Conservation (phyloP, 345 rosid genomes). For the Moringa oleifera region DNA sequence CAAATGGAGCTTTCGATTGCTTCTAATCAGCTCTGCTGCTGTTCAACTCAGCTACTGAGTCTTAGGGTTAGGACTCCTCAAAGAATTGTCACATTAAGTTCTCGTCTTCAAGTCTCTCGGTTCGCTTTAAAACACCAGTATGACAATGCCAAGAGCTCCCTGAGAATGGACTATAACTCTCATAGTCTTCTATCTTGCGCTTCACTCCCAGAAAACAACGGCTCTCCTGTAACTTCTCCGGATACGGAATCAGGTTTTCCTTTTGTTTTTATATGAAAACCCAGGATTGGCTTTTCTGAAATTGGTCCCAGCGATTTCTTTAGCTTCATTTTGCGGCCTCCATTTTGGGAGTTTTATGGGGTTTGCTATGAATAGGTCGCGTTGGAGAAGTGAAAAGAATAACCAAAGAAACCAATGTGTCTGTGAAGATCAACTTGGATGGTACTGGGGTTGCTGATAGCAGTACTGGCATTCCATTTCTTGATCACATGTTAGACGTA, state of each 20-base stretch:
- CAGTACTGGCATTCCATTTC: slow-evolving; percentile 68
- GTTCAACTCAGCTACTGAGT: slow-evolving; percentile 11
- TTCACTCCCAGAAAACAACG: slow-evolving; percentile 28
- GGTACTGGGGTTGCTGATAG: slow-evolving; percentile 84
- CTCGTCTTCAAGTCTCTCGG: background rate
- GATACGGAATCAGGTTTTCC: slow-evolving; percentile 24
- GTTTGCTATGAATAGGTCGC: slow-evolving; percentile 22
- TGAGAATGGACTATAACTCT: slow-evolving; percentile 18
- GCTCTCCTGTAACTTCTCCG: slow-evolving; percentile 20
- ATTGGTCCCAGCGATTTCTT: background rate
- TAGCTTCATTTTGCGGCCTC: background rate
- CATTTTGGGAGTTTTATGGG: background rate
- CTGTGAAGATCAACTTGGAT: slow-evolving; percentile 69
- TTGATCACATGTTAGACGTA: slow-evolving; percentile 93
- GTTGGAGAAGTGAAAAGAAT: slow-evolving; percentile 80
- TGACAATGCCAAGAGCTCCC: background rate
- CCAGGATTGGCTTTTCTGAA: background rate
- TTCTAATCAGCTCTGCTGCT: slow-evolving; percentile 12
- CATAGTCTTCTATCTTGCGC: slow-evolving; percentile 16
- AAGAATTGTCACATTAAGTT: background rate
- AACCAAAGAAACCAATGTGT: slow-evolving; percentile 82
- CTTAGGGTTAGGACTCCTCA: slow-evolving; percentile 7
- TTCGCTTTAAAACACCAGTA: slow-evolving; percentile 4
- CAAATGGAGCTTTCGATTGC: slow-evolving; percentile 28
- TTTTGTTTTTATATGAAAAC: background rate